Evolutionary conservation across 2,329 filamentous ascomycete species (phyloP), one percentile per base, ranked within the genome.

Genomic region (Huntiella savannae): DNA sequence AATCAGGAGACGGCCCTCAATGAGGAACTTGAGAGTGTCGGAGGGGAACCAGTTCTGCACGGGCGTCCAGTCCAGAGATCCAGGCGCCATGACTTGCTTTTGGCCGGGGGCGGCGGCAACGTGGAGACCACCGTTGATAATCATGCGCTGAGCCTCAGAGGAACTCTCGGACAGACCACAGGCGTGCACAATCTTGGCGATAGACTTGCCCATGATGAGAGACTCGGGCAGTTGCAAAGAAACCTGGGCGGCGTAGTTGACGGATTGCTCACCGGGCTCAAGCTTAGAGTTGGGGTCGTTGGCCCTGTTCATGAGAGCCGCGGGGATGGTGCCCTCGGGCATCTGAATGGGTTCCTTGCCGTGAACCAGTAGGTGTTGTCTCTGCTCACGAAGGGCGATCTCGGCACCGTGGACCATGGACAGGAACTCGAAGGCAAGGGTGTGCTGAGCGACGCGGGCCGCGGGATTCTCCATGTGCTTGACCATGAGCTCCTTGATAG

Each of bases 401-500:
- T 69, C 55, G 0, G 65, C 58, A 11, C 87, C 84, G 57, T 96
- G 86, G 1, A 86, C 73, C 2, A 98, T 69, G 43, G 79, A 71
- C 1, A 92, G 67, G 16, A 96, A 79, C 57, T 98, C 87, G 43
- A 68, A 73, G 1, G 91, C 91, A 2, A 98, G 72, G 1, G 70
- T 64, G 57, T 94, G 87, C 55, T 98, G 88, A 3, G 88, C 86
- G 47, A 75, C 59, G 28, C 91, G 76, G 61, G 79, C 75, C 1
- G 77, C 70, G 0, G 82, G 82, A 47, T 87, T 71, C 22, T 67
- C 52, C 6, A 61, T 62, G 54, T 96, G 87, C 51, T 79, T 60
- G 32, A 65, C 59, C 73, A 96, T 82, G 45, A 82, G 60, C 11
- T 65, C 55, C 3, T 68, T 57, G 52, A 98, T 92, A n/a, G 75